Percentiles rank a stretch among this genome's conserved stretches.
Conservation (phyloP, 108 stramenopile species). For the Stephanodiscus triporus region DNA sequence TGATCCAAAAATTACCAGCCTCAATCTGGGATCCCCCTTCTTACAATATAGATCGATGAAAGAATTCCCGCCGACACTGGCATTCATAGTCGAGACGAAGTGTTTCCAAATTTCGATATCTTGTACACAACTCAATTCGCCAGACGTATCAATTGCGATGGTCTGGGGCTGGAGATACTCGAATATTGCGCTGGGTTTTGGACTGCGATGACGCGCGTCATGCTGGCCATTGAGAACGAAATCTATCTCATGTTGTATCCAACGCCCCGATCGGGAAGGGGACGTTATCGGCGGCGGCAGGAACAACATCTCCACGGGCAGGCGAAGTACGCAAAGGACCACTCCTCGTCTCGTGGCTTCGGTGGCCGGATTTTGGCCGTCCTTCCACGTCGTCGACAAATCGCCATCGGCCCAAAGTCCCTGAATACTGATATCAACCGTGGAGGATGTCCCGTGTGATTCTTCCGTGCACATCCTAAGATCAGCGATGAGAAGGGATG, state of each 20-base stretch:
- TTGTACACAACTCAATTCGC: slow-evolving; percentile 5
- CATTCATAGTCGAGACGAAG: slow-evolving; percentile 35
- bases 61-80: slow-evolving; percentile 24
- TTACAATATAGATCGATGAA: slow-evolving; percentile 43
- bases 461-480: slow-evolving; percentile 12
- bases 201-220: neutral
- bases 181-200: slow-evolving; percentile 36
- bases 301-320: slow-evolving; percentile 28
- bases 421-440: slow-evolving; percentile 41
- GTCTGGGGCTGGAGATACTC: slow-evolving; percentile 46
- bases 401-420: slow-evolving; percentile 32
- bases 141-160: slow-evolving; percentile 37
- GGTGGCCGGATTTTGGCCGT: neutral
- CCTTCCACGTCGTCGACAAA: neutral
- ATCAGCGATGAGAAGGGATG: slow-evolving; percentile 32
- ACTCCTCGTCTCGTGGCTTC: slow-evolving; percentile 28
- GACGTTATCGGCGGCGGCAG: slow-evolving; percentile 17
- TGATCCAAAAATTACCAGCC: slow-evolving; percentile 45
- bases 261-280: slow-evolving; percentile 17
- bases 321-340: slow-evolving; percentile 32
- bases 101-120: slow-evolving; percentile 35
- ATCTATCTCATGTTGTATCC: slow-evolving; percentile 41
- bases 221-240: slow-evolving; percentile 13
- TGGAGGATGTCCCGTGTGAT: slow-evolving; percentile 3
- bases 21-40: slow-evolving; percentile 36